Conservation (phyloP, 257 asterid species). For the Nicotiana paniculata region DNA sequence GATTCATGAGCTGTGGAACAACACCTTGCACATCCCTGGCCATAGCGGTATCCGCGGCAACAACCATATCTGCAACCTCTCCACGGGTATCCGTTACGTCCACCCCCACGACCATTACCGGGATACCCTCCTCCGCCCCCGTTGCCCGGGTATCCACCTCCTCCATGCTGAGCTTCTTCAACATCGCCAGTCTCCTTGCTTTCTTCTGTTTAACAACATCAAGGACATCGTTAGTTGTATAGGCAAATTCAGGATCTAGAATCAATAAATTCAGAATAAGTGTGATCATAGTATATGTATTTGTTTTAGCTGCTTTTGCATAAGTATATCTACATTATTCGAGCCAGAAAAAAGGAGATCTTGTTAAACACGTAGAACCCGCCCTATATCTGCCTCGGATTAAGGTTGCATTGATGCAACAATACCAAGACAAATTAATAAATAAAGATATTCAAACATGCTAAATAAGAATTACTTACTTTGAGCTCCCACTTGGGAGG, state of each 20-base stretch:
- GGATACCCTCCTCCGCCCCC: neutral
- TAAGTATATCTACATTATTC: too few species aligned
- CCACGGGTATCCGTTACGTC: neutral
- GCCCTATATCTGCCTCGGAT: too few species aligned
- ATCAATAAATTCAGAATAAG: too few species aligned
- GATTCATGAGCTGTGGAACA: neutral
- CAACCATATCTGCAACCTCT: constrained; percentile 5
- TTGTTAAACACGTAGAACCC: too few species aligned
- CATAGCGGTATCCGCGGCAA: neutral
- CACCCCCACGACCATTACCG: neutral
- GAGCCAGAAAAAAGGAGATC: too few species aligned
- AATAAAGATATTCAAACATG: too few species aligned
- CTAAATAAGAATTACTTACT: neutral
- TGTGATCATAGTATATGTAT: too few species aligned
- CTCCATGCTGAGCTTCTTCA: neutral
- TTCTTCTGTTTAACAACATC: neutral
- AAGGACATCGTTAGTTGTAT: too few species aligned
- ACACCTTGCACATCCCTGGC: neutral
- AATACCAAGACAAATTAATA: too few species aligned
- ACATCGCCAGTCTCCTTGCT: neutral
- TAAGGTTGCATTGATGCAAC: too few species aligned
- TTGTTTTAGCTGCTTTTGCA: too few species aligned
- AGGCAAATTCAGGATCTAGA: too few species aligned
- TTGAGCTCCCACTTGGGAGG: neutral
- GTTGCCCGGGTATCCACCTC: constrained; percentile 4